A percentile compares a stretch with the other conserved stretches of the same genome.
These are phyloP conservation scores for Diutina sp. DNA, from an alignment of 1,139 yeast species.

Conservation along the genomic window DNA sequence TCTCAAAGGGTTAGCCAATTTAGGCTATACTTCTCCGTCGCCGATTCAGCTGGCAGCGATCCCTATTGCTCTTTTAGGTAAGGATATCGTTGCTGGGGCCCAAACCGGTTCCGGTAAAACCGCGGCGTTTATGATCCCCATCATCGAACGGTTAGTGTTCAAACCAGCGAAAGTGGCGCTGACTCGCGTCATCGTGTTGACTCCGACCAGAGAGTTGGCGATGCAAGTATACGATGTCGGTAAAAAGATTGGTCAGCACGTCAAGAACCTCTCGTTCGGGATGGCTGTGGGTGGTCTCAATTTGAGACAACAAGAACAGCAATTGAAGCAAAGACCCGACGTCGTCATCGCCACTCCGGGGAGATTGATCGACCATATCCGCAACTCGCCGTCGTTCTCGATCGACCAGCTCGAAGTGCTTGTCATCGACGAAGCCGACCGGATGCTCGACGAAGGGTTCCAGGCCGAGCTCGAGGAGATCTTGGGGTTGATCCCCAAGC, in stretches of 20 bases:
- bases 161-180: conserved; percentile 79
- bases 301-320: conserved; percentile 89
- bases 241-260: conserved; percentile 65
- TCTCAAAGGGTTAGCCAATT: conserved; percentile 62
- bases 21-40: conserved; percentile 79
- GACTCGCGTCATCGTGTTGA: conserved; percentile 77
- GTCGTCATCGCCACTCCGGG: conserved; percentile 95
- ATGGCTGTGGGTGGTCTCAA: conserved; percentile 97
- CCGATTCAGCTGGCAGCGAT: conserved; percentile 91
- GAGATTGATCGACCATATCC: conserved; percentile 89
- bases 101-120: conserved; percentile 99
- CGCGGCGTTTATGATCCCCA: conserved; percentile 95
- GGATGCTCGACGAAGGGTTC: conserved; percentile 98
- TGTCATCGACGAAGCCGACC: conserved; percentile 95
- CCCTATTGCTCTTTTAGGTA: conserved; percentile 86
- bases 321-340: conserved; percentile 84
- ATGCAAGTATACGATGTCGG: conserved; percentile 95
- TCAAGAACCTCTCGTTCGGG: conserved; percentile 68
- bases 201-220: conserved; percentile 97
- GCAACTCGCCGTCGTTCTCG: conserved; percentile 87
- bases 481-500: conserved; percentile 67
- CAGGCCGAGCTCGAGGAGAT: conserved; percentile 90
- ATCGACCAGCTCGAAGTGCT: conserved; percentile 86
- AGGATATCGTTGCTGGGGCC: conserved; percentile 97
- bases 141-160: conserved; percentile 79